Percentiles rank a stretch among this genome's conserved stretches.
phyloP scores from a whole-genome alignment of 345 rosid genomes.

The Brassica napus region Da-Ae NC_063434.1:6598001-6598500 shows the following conservation, averaged over 20 bases:
- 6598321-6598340: not conserved
- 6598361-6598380: not conserved
- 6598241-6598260: not conserved
- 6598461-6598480: not conserved
- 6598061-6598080: conserved; percentile 29
- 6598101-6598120: conserved; percentile 29
- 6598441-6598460: not conserved
- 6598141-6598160: not conserved
- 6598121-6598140: conserved; percentile 31
- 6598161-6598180: conserved; percentile 31
- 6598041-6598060: conserved; percentile 50
- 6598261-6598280: not conserved
- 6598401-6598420: not conserved
- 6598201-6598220: not conserved
- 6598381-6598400: not conserved
- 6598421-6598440: not conserved
- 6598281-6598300: not conserved
- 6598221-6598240: not conserved
- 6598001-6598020: conserved; percentile 56
- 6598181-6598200: conserved; percentile 15
- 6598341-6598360: not conserved
- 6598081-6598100: conserved; percentile 12
- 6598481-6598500: not conserved
- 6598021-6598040: conserved; percentile 60
- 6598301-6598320: not conserved